Evolutionary conservation across 2,329 filamentous ascomycete genomes (phyloP), one percentile per base, ranked within the genome.

Genomic region (Fusarium goolgardi): DNA sequence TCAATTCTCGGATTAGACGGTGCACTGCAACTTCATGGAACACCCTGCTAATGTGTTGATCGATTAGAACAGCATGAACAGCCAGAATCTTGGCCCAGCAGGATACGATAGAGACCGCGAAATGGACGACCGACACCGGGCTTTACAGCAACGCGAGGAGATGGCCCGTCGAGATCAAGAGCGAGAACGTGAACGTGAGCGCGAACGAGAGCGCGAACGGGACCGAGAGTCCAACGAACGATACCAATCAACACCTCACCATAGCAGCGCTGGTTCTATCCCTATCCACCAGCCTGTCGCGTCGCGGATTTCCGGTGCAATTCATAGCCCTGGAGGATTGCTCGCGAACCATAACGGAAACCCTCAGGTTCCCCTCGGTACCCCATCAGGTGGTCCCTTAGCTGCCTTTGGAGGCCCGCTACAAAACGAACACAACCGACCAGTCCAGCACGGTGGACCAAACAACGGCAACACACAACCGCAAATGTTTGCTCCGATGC

Each of bases 271-370:
- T 39, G 93, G 91, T 59, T 93, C 94, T 4, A 92, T 97, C 55
- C 93, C 94, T 55, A 90, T 98, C 73, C 95, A 98, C 79, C 95
- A 98, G 78, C 95, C 95, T 7, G 94, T 97, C 61, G 95, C 95
- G 65, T 89, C 94, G 76, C 84, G 94, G 79, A 84, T 93, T 66
- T 81, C 91, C 59, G 91, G 90, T 67, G 91, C 93, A 53, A 96
- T 97, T 58, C 95, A 97, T 77, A 96, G 94, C 45, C 95, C 95
- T 2, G 95, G 96, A 70, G 95, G 95, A 11, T 85, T 98, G 35
- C 87, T 98, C 39, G 88, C 90, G 11, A 93, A 90, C 70, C 88
- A 93, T 71, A 88, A 89, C 53, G 85, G 86, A 34, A 85, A 86
- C 34, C 83, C 86, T 29, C 78, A 84, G 37, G 85, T 85, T 47